These are phyloP conservation scores for Diplodia seriata DNA, from an alignment of 2,329 filamentous ascomycete genomes.

Conservation along the genomic window DNA sequence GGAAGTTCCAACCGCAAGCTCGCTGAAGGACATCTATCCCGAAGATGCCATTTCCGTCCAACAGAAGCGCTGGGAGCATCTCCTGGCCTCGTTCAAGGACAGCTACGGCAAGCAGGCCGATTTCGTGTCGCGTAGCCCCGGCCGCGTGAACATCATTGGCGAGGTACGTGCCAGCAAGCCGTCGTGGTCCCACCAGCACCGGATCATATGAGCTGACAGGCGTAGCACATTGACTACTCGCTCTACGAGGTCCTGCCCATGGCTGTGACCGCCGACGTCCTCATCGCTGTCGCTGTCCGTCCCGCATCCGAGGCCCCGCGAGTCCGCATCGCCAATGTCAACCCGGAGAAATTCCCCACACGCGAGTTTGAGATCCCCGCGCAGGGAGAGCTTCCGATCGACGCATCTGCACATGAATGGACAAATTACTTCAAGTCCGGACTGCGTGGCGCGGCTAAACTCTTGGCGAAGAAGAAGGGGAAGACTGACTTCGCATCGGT, in stretches of 20 bases:
- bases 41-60: constrained; percentile 72
- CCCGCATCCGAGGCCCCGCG: constrained; percentile 63
- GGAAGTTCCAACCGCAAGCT: constrained; percentile 74
- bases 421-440: constrained; percentile 98
- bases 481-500: constrained; percentile 68
- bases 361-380: constrained; percentile 75
- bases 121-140: constrained; percentile 89
- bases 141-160: constrained; percentile 96
- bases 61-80: constrained; percentile 74
- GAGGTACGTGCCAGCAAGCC: constrained; percentile 60
- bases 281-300: constrained; percentile 76
- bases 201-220: constrained; percentile 15
- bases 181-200: background rate
- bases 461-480: constrained; percentile 72
- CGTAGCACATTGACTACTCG: constrained; percentile 91
- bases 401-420: constrained; percentile 88
- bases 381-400: constrained; percentile 68
- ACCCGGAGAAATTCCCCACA: constrained; percentile 75
- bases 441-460: constrained; percentile 77
- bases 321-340: constrained; percentile 81
- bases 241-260: constrained; percentile 95
- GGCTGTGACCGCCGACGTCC: constrained; percentile 88
- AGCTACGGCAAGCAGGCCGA: constrained; percentile 73
- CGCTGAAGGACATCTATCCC: constrained; percentile 84
- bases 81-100: constrained; percentile 74